Evolutionary conservation across 768 basidiomycete genomes (phyloP).

Genomic region (Atractiella rhizophila): DNA sequence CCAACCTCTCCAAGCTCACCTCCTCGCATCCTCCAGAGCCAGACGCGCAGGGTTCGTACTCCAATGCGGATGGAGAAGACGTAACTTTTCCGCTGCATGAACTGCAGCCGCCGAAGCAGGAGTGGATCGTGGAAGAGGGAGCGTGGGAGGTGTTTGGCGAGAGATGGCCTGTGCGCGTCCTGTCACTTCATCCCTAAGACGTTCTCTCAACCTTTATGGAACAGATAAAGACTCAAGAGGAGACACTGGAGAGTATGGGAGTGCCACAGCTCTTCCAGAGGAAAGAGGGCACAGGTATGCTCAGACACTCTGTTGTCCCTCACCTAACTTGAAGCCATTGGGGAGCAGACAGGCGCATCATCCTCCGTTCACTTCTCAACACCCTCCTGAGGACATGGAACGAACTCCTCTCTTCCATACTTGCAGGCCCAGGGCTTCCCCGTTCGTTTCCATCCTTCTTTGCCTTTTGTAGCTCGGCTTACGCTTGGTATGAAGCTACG

Average conservation of each 20-base stretch:
- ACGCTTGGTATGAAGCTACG: slow-evolving; percentile 24
- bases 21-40: slow-evolving; percentile 29
- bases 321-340: background rate
- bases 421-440: slow-evolving; percentile 38
- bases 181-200: slow-evolving; percentile 1
- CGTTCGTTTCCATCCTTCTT: too few species aligned
- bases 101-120: slow-evolving; percentile 48
- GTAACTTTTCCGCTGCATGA: slow-evolving; percentile 22
- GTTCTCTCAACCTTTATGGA: background rate
- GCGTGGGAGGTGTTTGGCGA: slow-evolving; percentile 67
- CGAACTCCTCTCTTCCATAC: slow-evolving; percentile 39
- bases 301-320: slow-evolving; percentile 1
- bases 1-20: slow-evolving; percentile 43
- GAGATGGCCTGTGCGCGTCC: slow-evolving; percentile 63
- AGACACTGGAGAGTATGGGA: slow-evolving; percentile 55
- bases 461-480: too few species aligned
- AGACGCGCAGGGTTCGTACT: slow-evolving; percentile 25
- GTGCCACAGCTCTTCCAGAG: slow-evolving; percentile 54
- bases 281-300: slow-evolving; percentile 36
- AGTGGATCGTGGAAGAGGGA: slow-evolving; percentile 71
- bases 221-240: slow-evolving; percentile 58
- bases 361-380: slow-evolving; percentile 41
- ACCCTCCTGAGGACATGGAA: slow-evolving; percentile 62
- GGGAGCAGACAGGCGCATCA: slow-evolving; percentile 44
- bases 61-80: slow-evolving; percentile 24